A percentile compares a stretch with the other conserved stretches of the same genome.
Evolutionary conservation across 345 rosid genomes (phyloP).

Genomic region (Aquilaria sinensis): DNA sequence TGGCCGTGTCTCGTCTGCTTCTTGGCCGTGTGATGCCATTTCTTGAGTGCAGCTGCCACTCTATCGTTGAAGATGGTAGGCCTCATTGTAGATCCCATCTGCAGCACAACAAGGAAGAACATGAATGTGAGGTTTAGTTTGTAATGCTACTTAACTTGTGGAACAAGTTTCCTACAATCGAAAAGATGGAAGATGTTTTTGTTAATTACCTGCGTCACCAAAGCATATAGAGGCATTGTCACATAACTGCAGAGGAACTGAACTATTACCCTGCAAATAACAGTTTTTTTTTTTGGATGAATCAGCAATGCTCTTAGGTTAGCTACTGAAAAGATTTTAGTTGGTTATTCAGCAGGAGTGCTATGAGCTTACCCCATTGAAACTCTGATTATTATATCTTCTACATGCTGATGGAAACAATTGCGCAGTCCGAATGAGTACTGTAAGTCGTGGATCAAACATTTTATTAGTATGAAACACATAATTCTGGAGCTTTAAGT

Average conservation of each 20-base stretch:
- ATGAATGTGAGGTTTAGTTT: background rate
- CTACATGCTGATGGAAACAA: constrained; percentile 50
- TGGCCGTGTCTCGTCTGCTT: constrained; percentile 48
- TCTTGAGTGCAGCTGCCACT: constrained; percentile 68
- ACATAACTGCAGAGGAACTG: constrained; percentile 91
- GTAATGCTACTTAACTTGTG: background rate
- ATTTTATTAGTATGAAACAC: background rate
- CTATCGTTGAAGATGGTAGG: constrained; percentile 71
- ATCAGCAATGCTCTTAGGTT: background rate
- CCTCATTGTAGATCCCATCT: constrained; percentile 94
- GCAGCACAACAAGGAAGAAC: constrained; percentile 6
- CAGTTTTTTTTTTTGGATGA: background rate
- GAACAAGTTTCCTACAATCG: background rate
- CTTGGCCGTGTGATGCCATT: constrained; percentile 71
- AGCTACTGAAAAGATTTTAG: background rate
- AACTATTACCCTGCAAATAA: constrained; percentile 53
- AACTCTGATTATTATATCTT: constrained; percentile 57
- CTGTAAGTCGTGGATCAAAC: constrained; percentile 26
- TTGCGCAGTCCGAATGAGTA: constrained; percentile 39
- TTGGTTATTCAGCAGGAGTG: background rate
- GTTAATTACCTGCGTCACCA: constrained; percentile 78
- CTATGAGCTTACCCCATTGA: constrained; percentile 64
- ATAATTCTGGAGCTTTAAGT: background rate
- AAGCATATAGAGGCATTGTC: constrained; percentile 92
- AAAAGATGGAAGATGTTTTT: background rate